Evolutionary conservation across 768 basidiomycete species (phyloP), one percentile per base, ranked within the genome.

Genomic region (Serendipita sp.): DNA sequence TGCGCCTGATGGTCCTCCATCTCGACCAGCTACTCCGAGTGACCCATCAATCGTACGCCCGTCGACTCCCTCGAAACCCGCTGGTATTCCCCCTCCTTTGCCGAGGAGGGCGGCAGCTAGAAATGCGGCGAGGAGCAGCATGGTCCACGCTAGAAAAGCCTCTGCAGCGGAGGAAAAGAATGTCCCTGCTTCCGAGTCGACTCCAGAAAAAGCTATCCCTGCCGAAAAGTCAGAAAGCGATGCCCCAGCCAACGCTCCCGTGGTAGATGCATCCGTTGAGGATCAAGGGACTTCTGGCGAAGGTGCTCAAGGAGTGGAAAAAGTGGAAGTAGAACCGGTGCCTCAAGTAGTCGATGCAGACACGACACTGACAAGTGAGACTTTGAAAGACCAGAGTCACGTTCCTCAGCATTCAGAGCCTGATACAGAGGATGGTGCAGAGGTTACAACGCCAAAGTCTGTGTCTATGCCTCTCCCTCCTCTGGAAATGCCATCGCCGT

Each of bases 51-150:
- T 14, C 34, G 34, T 38, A 38, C 41, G 28, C 63, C 38, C 31
- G 61, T 60, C 13, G 28, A 60, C 16, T 30, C 66, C 31, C 42
- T 42, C 9, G 50, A 51, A 20, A 50, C 68, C 34, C 34, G 14
- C 34, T 38, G 34, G 34, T 42, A 63, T 66, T 3, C 67, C 69
- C 26, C 69, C 69, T 24, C 69, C 69, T 16, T 34, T 70, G 11
- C 69, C 69, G 3, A 50, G 69, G 14, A 63, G 69, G 22, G 69
- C 69, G 3, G 67, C 69, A n/a, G 63, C 65, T 20, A 50, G 69
- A 20, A 56, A 61, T n/a, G 61, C 60, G 24, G 34, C 34, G 34
- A 51, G 62, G 41, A 34, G 65, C 60, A 63, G 63, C 43, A 56
- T 31, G 31, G 63, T 42, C 11, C 60, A 38, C 20, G 20, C 41